Conservation (phyloP, 1,284 basidiomycete genomes). For the Pascua sp. region DNA sequence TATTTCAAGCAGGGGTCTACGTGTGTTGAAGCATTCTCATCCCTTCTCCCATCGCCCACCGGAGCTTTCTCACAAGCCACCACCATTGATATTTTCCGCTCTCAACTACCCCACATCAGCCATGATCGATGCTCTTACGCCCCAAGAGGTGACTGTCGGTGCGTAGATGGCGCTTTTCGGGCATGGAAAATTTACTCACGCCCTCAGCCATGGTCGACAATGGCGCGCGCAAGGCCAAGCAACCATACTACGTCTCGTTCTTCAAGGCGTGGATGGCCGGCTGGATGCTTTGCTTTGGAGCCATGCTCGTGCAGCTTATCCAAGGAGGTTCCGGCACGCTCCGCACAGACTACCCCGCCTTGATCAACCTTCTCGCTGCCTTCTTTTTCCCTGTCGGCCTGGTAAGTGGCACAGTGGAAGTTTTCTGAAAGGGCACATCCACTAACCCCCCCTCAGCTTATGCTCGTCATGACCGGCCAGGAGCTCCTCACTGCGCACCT, state of each 20-base stretch:
- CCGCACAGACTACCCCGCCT: conserved; percentile 17
- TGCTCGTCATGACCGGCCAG: conserved; percentile 28
- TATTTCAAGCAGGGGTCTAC: too few species aligned
- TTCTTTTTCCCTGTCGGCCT: conserved; percentile 32
- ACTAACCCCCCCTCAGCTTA: conserved; percentile 2
- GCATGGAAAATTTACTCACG: background rate
- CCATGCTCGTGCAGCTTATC: conserved; percentile 26
- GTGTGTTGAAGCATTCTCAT: too few species aligned
- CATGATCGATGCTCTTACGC: conserved; percentile 3
- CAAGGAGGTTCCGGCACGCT: conserved; percentile 21
- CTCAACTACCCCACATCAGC: too few species aligned
- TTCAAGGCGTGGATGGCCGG: conserved; percentile 32
- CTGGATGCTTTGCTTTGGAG: conserved; percentile 31
- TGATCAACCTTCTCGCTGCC: conserved; percentile 23
- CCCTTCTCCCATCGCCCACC: too few species aligned
- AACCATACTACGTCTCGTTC: conserved; percentile 24
- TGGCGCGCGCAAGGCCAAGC: conserved; percentile 23
- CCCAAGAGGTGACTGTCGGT: background rate
- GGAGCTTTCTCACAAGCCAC: too few species aligned
- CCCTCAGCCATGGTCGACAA: conserved; percentile 19
- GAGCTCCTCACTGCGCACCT: conserved; percentile 30
- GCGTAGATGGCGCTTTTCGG: background rate
- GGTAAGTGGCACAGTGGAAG: too few species aligned
- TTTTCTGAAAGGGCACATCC: too few species aligned
- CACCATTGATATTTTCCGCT: too few species aligned